Base-by-base conservation (phyloP, 495 filamentous ascomycete genomes). In the Aspergillus sparsus region DNA sequence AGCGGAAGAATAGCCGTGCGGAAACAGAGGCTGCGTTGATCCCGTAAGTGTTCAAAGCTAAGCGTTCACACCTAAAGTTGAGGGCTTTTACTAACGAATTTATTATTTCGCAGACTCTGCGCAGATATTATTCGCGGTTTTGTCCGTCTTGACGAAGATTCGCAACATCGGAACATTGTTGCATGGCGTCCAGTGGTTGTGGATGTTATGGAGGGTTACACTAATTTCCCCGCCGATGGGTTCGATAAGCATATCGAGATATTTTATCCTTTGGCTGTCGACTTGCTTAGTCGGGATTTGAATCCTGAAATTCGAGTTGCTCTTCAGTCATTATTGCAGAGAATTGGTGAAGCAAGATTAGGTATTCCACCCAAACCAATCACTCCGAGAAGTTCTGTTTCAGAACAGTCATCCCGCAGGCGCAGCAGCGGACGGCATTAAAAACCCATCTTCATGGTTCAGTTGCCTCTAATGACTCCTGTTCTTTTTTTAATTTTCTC, bases 151-250 rank as follows among this genome's bases (percentile, higher is more conserved):
- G 94, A 97, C 55, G 93, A 97, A 70, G 93, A 97, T 60, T 91
- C 89, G 34, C 94, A 98, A 72, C 91, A 97, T 66, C 84, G 94
- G 33, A 98, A 98, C 66, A 94, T 98, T 56, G 83, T 92, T 5
- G 96, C 95, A 11, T 98, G 94, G 94, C 81, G 94, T 36, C 94
- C 94, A 1, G 95, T 98, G 1, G 94, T 98, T 4, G 92, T 98
- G 7, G 94, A 97, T 69, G 94, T 98, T n/a, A 79, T 98, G 35
- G 93, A 98, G 63, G 93, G 95, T 2, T 98, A 93, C 69, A 90
- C 86, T 8, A 88, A 88, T 45, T 98, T 97, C 75, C 89, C 90
- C 0, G 77, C 80, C n/a, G 86, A 88, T 37, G 91, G 86, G 50
- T 98, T 98, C 64, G 82, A 83, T 56, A 87, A 86, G 55, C 86